A percentile compares a stretch with the other conserved stretches of the same genome.
Evolutionary conservation across 495 filamentous ascomycete species (phyloP).

Genomic region (Penicillium egyptiacum): DNA sequence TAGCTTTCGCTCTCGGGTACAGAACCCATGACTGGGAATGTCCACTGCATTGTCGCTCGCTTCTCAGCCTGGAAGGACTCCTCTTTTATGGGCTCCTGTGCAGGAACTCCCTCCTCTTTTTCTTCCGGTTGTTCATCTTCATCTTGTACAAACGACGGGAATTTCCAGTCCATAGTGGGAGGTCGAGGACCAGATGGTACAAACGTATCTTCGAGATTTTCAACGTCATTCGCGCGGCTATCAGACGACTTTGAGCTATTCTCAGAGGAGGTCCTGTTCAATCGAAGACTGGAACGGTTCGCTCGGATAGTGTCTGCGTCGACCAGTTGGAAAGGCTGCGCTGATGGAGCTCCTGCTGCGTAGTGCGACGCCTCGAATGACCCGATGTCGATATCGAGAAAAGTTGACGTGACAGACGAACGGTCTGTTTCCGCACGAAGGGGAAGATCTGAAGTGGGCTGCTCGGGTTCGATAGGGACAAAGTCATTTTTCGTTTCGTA

Average conservation of each 20-base stretch:
- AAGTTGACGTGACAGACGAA: constrained; percentile 49
- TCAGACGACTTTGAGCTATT: constrained; percentile 35
- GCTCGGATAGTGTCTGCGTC: constrained; percentile 53
- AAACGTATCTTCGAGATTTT: constrained; percentile 31
- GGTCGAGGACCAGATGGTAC: constrained; percentile 43
- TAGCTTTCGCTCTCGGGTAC: constrained; percentile 18
- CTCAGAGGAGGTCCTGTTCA: constrained; percentile 40
- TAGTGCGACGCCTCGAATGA: constrained; percentile 51
- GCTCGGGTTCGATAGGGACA: constrained; percentile 38
- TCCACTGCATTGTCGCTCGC: constrained; percentile 47
- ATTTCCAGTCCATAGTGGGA: constrained; percentile 53
- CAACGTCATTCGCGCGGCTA: constrained; percentile 28
- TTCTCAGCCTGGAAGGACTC: constrained; percentile 32
- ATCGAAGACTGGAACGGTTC: constrained; percentile 44
- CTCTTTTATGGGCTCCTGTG: constrained; percentile 16
- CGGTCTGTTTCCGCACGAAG: constrained; percentile 51
- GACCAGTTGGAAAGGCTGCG: constrained; percentile 49
- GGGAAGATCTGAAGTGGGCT: constrained; percentile 46
- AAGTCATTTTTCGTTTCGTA: constrained; percentile 52
- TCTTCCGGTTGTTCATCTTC: constrained; percentile 26
- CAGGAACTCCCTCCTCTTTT: constrained; percentile 19
- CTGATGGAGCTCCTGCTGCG: constrained; percentile 43
- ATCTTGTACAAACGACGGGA: constrained; percentile 37
- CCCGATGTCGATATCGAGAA: constrained; percentile 50
- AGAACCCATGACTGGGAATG: constrained; percentile 46